Evolutionary conservation across 2,329 filamentous ascomycete genomes (phyloP).

Genomic region (Diplodia scrobiculata): DNA sequence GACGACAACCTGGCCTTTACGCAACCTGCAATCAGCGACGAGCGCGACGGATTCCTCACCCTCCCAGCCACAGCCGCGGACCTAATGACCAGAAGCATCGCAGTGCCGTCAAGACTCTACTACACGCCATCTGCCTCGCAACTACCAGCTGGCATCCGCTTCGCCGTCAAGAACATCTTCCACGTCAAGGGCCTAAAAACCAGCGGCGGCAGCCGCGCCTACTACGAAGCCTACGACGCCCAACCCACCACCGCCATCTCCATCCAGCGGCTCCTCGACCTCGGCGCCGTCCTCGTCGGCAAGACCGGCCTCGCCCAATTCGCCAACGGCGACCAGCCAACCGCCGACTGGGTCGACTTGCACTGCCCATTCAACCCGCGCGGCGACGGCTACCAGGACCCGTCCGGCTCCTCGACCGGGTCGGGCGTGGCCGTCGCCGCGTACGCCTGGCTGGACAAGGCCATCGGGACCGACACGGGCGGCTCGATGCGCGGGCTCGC

Average conservation of each 20-base stretch:
- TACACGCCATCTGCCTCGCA: background rate
- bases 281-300: slow-evolving; percentile 51
- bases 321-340: slow-evolving; percentile 39
- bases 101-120: background rate
- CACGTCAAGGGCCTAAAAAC: slow-evolving; percentile 38
- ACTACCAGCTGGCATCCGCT: slow-evolving; percentile 35
- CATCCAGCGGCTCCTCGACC: slow-evolving; percentile 36
- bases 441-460: slow-evolving; percentile 34
- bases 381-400: slow-evolving; percentile 36
- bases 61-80: background rate
- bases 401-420: slow-evolving; percentile 28
- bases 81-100: background rate
- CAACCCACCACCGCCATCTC: slow-evolving; percentile 35
- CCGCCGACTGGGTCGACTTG: slow-evolving; percentile 37
- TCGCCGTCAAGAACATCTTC: slow-evolving; percentile 38
- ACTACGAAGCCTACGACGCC: slow-evolving; percentile 34
- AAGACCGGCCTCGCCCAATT: slow-evolving; percentile 58
- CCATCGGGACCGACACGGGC: slow-evolving; percentile 51
- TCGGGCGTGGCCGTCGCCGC: slow-evolving; percentile 30
- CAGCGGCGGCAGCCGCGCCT: slow-evolving; percentile 36
- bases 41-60: background rate
- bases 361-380: slow-evolving; percentile 39
- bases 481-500: slow-evolving; percentile 54
- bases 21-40: background rate
- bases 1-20: background rate